A percentile compares a stretch with the other conserved stretches of the same genome.
These are phyloP conservation scores for Pulveroboletus frians DNA, from an alignment of 768 basidiomycete genomes.

Conservation along the genomic window DNA sequence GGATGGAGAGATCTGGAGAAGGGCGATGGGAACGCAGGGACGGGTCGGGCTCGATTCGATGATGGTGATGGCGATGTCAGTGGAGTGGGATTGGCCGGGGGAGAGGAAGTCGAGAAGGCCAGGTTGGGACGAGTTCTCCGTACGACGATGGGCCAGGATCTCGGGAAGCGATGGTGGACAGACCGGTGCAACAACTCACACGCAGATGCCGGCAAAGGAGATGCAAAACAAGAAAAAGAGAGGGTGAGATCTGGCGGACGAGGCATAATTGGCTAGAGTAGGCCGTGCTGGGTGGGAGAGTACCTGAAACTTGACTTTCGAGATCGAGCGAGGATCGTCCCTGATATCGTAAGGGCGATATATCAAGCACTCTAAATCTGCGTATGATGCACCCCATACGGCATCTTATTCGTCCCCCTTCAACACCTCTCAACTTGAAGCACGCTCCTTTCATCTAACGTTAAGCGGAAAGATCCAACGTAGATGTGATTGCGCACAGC, in stretches of 20 bases:
- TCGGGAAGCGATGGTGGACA: conserved; percentile 13
- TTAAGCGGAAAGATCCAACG: conserved; percentile 32
- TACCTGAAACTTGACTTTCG: conserved; percentile 34
- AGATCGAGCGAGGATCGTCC: conserved; percentile 36
- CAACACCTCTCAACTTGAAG: conserved; percentile 22
- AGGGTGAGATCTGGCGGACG: conserved; percentile 22
- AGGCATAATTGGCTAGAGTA: conserved; percentile 25
- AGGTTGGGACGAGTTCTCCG: conserved; percentile 23
- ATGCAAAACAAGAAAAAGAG: conserved; percentile 11
- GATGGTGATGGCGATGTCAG: conserved; percentile 31
- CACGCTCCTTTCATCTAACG: conserved; percentile 34
- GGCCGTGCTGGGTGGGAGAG: conserved; percentile 27
- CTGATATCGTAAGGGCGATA: conserved; percentile 33
- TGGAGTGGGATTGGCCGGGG: conserved; percentile 28
- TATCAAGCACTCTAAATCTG: conserved; percentile 32
- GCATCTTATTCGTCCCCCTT: conserved; percentile 27
- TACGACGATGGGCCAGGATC: conserved; percentile 22
- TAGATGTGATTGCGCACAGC: conserved; percentile 30
- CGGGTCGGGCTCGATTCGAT: conserved; percentile 23
- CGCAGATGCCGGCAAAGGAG: conserved; percentile 21
- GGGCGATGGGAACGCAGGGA: conserved; percentile 22
- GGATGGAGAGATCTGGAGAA: conserved; percentile 25
- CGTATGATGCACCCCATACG: conserved; percentile 32
- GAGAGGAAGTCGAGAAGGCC: conserved; percentile 20
- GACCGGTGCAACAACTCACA: conserved; percentile 16